Conservation (phyloP, 202 grass and related monocot species). For the Digitaria exilis region DNA sequence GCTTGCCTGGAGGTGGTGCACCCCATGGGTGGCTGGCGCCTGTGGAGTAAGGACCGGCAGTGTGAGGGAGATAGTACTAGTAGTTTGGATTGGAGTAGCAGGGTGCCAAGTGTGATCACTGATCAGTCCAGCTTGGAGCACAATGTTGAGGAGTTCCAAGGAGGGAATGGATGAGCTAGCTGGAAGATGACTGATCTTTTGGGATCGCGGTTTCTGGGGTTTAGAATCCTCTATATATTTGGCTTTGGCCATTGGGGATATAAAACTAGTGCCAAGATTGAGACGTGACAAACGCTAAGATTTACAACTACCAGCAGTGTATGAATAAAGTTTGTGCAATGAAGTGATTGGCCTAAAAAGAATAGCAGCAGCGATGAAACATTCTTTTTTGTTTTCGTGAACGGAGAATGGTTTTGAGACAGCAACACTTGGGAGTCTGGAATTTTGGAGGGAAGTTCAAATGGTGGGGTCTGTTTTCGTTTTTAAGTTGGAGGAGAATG, state of each 20-base stretch:
- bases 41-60: neutral
- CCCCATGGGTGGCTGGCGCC: constrained; percentile 59
- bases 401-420: constrained; percentile 12
- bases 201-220: constrained; percentile 55
- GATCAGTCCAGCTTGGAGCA: constrained; percentile 14
- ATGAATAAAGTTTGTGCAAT: constrained; percentile 3
- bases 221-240: constrained; percentile 40
- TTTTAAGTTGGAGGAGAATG: neutral
- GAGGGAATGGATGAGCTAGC: constrained; percentile 61
- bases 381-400: constrained; percentile 17
- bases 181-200: constrained; percentile 52
- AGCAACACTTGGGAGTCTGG: constrained; percentile 34
- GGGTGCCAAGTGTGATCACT: neutral
- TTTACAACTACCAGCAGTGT: neutral
- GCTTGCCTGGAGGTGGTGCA: constrained; percentile 86
- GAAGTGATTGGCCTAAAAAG: constrained; percentile 29
- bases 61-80: constrained; percentile 19
- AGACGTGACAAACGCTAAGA: neutral
- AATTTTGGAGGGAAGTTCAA: constrained; percentile 44
- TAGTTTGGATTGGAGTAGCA: neutral
- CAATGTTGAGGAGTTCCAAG: constrained; percentile 33
- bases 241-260: constrained; percentile 31
- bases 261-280: constrained; percentile 20
- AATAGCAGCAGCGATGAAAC: neutral
- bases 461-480: constrained; percentile 1